Evolutionary conservation across 1,139 yeast species (phyloP).

Genomic region (Nakaseomyces nivariensis): DNA sequence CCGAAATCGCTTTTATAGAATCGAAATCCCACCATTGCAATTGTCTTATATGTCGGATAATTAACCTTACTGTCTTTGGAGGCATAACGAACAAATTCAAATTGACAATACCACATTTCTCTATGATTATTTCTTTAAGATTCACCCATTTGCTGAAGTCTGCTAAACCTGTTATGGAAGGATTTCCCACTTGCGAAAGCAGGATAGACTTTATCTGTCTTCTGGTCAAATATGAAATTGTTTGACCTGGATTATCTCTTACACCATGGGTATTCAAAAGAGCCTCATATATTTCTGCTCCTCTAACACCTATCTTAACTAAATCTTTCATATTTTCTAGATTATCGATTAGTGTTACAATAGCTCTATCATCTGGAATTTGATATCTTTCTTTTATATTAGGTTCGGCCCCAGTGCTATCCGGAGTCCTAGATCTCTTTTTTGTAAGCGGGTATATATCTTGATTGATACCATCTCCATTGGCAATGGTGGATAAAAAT

Average conservation of each 20-base stretch:
- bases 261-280: constrained; percentile 25
- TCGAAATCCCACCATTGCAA: constrained; percentile 34
- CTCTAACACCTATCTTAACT: constrained; percentile 12
- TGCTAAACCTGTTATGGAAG: constrained; percentile 13
- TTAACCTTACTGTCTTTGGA: constrained; percentile 11
- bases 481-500: not conserved
- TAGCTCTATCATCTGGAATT: constrained; percentile 6
- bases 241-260: constrained; percentile 24
- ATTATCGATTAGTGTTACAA: constrained; percentile 9
- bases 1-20: not conserved
- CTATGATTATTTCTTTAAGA: constrained; percentile 12
- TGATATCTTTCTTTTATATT: constrained; percentile 3
- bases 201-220: constrained; percentile 14
- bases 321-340: constrained; percentile 20
- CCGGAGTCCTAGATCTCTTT: not conserved
- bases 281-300: constrained; percentile 16
- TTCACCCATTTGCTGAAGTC: constrained; percentile 21
- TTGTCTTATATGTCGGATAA: constrained; percentile 9
- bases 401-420: not conserved
- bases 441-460: not conserved
- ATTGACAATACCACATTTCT: constrained; percentile 15
- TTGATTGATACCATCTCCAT: not conserved
- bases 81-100: constrained; percentile 21
- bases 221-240: constrained; percentile 19
- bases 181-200: constrained; percentile 10